phyloP scores from a whole-genome alignment of 1,284 basidiomycete genomes.

The Marasmius fiardii region DNA sequence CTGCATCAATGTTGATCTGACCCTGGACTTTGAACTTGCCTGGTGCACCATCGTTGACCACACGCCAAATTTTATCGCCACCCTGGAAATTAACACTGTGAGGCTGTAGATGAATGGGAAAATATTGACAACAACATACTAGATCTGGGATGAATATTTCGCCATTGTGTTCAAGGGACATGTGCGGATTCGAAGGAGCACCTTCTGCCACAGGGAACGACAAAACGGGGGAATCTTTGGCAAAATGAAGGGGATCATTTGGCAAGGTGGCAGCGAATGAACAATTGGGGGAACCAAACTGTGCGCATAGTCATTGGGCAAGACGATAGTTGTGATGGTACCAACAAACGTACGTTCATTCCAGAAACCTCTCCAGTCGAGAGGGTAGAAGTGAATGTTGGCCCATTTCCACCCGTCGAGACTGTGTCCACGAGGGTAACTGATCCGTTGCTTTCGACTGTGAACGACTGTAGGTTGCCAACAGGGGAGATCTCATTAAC shows the following conservation, averaged over 20 bases:
- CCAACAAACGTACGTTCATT: slow-evolving; percentile 39
- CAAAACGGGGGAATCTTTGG: slow-evolving; percentile 33
- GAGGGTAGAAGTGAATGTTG: slow-evolving; percentile 45
- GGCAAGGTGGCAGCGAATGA: slow-evolving; percentile 43
- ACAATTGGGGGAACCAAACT: slow-evolving; percentile 55
- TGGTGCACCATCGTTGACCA: slow-evolving; percentile 37
- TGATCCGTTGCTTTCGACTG: slow-evolving; percentile 35
- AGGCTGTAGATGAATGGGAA: neutral
- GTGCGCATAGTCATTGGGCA: neutral
- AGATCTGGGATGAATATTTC: slow-evolving; percentile 58
- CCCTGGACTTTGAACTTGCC: slow-evolving; percentile 52
- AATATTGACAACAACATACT: slow-evolving; percentile 26
- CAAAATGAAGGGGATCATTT: slow-evolving; percentile 42
- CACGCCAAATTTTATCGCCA: slow-evolving; percentile 58
- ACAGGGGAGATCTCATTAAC: slow-evolving; percentile 44
- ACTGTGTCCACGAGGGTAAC: slow-evolving; percentile 42
- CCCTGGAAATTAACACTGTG: slow-evolving; percentile 33
- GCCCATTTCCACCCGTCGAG: slow-evolving; percentile 43
- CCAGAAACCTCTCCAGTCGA: slow-evolving; percentile 55
- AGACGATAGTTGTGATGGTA: neutral
- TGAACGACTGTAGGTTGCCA: slow-evolving; percentile 48
- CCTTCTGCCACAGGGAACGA: slow-evolving; percentile 41
- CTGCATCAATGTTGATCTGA: slow-evolving; percentile 50
- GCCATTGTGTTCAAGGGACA: slow-evolving; percentile 45
- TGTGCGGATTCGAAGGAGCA: slow-evolving; percentile 51